Base-by-base conservation (phyloP, 2,329 filamentous ascomycete genomes). In the Sphaerulina musiva region DNA sequence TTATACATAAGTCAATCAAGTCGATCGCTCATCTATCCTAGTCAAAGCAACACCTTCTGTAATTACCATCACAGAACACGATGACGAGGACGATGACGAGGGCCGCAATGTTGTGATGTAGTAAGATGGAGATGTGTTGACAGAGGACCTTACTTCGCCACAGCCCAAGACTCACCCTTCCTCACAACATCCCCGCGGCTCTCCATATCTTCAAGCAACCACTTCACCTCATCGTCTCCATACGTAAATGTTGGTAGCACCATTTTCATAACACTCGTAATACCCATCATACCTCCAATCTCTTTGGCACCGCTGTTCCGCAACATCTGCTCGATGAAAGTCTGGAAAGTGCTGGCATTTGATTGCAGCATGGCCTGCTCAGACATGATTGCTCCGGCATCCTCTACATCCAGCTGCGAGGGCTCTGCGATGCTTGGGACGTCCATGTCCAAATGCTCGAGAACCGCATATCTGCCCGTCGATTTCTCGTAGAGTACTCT, bases 241-340 rank as follows among this genome's bases (percentile, higher is more conserved):
- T 89, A 95, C 0, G 88, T 82, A 68, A 95, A 96, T 1, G 90
- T 91, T 0, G 87, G 82, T 49, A 96, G 83, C 55, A 92, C 80
- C 80, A 97, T 92, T 72, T 89, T 89, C 78, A 98, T 79, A 89
- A 97, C 96, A 85, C 91, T 95, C 7, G 84, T 80, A 60, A 98
- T 95, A 55, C 91, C 74, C 48, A 87, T 85, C 87, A 96, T 93
- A 29, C 86, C 82, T 14, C 86, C 86, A 46, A 69, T 54, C 51
- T 66, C 64, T 48, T 66, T 67, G 6, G 64, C 51, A 8, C 66
- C 66, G 63, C 89, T 86, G 70, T 96, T 96, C 58, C 89, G 96
- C 71, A 98, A 75, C 93, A 98, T 97, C 48, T 89, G 89, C 53
- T 90, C 77, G 55, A 98, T 90, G 69, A 95, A 97, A 65, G 91